Evolutionary conservation across 768 basidiomycete genomes (phyloP), one percentile per base, ranked within the genome.

Genomic region (Calvatia gigantea): DNA sequence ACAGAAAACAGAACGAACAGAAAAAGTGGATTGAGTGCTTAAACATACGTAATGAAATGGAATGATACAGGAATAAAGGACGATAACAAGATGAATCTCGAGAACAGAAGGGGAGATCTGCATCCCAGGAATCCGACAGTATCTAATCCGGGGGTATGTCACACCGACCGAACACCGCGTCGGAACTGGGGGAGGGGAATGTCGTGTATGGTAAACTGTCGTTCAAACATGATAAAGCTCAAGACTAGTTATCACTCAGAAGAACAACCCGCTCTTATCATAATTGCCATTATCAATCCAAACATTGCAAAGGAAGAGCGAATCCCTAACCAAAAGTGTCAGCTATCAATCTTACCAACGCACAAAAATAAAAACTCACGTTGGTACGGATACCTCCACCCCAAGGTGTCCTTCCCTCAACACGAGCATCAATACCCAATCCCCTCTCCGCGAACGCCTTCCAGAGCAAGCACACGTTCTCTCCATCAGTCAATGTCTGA

Each of bases 391-490:
- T 73, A 56, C 94, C 94, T 80, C 93, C 92, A 64, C 94, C 94
- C 94, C 94, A 97, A 15, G 93, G 94, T 6, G 91, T 91, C 56
- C 80, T 74, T 49, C 91, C 88, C 28, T 81, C 73, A 37, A 98
- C 82, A 14, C 61, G 72, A 2, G 96, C 91, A 62, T 94, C 86
- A 9, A 74, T 66, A 3, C 95, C 95, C 44, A 98, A 71, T 0
- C 96, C 96, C 32, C 91, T 79, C 61, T 80, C 71, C 5, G 91
- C 80, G 67, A 98, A 99, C 39, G 84, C 91, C 55, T 78, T 72
- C 94, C 94, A 98, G 60, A 99, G 71, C 12, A 77, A 76, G 69
- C 96, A 99, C 62, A 78, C 75, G 78, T 99, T 99, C 81, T 94
- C 91, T 2, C 96, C 96, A 12, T 86, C 91, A 2, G 96, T 98